Conservation (phyloP, 192 early-diverging fungal genomes). For the Linnemannia schmuckeri region DNA sequence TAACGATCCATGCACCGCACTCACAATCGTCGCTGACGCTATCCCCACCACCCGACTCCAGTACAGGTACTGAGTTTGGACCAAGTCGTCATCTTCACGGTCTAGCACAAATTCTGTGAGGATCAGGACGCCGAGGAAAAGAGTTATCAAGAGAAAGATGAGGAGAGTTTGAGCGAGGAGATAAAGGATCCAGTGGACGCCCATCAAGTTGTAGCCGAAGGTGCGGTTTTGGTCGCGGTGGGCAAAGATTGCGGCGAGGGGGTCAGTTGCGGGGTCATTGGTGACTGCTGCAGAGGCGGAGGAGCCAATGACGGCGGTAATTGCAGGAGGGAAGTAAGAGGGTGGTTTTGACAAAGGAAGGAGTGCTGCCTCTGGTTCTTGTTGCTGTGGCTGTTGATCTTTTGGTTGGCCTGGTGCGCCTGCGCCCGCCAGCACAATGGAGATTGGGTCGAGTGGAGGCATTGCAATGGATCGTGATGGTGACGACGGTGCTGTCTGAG, state of each 20-base stretch:
- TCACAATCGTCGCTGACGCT: conserved; percentile 26
- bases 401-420: not conserved
- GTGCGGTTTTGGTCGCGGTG: not conserved
- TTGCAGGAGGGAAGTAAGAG: not conserved
- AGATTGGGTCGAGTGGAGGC: not conserved
- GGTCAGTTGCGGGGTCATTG: not conserved
- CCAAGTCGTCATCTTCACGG: conserved; percentile 33
- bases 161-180: conserved; percentile 16
- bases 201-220: conserved; percentile 20
- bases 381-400: not conserved
- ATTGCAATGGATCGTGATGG: too few species aligned
- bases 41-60: conserved; percentile 42
- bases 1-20: conserved; percentile 38
- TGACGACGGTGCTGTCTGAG: not conserved
- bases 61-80: conserved; percentile 9
- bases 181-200: conserved; percentile 26
- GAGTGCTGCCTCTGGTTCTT: not conserved
- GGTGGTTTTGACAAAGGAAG: not conserved
- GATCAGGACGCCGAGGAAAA: conserved; percentile 46
- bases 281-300: too few species aligned
- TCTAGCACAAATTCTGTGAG: conserved; percentile 50
- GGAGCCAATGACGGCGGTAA: not conserved
- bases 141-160: conserved; percentile 9
- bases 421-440: not conserved
- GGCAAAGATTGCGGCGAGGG: not conserved